A percentile compares a stretch with the other conserved stretches of the same genome.
Evolutionary conservation across 2,329 filamentous ascomycete species (phyloP).

Genomic region (Colletotrichum sansevieriae): DNA sequence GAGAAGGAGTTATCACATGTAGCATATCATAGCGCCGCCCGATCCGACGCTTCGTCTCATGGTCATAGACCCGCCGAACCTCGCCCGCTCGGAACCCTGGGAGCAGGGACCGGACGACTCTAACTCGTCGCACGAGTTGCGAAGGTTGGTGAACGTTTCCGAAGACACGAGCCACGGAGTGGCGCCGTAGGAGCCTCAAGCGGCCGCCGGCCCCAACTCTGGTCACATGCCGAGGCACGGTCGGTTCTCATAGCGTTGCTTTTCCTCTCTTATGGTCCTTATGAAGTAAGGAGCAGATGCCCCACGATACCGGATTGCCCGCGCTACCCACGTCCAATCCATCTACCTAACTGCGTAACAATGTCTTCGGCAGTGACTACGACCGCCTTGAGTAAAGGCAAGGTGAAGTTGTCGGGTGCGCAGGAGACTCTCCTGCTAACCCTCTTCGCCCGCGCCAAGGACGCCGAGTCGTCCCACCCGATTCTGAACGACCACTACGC

Average conservation of each 20-base stretch:
- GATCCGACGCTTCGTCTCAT: constrained; percentile 10
- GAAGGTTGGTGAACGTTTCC: not conserved
- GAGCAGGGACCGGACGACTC: constrained; percentile 8
- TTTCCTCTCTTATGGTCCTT: not conserved
- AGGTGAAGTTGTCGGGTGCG: constrained; percentile 32
- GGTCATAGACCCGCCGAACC: not conserved
- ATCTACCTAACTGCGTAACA: not conserved
- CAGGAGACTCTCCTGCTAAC: constrained; percentile 42
- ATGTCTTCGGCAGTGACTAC: constrained; percentile 24
- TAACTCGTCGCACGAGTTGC: constrained; percentile 6
- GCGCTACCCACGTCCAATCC: not conserved
- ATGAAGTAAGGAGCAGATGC: not conserved
- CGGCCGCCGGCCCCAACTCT: not conserved
- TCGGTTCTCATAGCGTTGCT: not conserved
- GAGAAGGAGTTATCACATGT: not conserved
- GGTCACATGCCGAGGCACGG: constrained; percentile 22
- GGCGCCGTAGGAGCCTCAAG: not conserved
- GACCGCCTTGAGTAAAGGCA: constrained; percentile 24
- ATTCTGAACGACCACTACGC: constrained; percentile 40
- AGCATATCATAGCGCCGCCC: not conserved
- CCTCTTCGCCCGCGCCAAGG: constrained; percentile 36
- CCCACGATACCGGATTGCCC: rapidly evolving
- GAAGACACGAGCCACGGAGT: constrained; percentile 18
- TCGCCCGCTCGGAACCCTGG: not conserved
- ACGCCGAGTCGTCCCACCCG: constrained; percentile 36